These are phyloP conservation scores for Gossypium australe DNA, from an alignment of 345 rosid genomes.

Conservation along the genomic window DNA sequence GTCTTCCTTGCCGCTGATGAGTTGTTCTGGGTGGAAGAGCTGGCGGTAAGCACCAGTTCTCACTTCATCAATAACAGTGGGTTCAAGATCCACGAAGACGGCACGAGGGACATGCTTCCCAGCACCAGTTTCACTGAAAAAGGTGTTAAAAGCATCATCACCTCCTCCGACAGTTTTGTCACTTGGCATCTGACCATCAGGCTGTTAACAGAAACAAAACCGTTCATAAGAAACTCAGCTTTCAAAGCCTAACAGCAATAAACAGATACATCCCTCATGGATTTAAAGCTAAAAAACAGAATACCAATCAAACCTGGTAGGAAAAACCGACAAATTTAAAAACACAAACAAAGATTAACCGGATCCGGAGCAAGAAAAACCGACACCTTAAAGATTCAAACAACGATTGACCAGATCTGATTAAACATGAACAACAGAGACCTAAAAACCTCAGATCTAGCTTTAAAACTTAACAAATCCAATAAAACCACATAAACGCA, in stretches of 20 bases:
- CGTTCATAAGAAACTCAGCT: background rate
- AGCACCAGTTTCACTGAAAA: conserved; percentile 75
- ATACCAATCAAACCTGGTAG: background rate
- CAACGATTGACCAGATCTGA: background rate
- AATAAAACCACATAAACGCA: background rate
- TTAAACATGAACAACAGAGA: background rate
- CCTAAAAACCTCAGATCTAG: background rate
- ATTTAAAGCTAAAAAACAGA: background rate
- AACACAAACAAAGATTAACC: background rate
- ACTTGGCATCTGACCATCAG: conserved; percentile 79
- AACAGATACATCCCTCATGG: no score
- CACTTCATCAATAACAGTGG: conserved; percentile 66
- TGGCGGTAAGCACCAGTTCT: conserved; percentile 49
- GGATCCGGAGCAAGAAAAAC: background rate
- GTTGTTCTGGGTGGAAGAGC: conserved; percentile 50
- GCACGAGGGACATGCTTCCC: conserved; percentile 84
- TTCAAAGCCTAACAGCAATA: background rate
- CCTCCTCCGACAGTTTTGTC: conserved; percentile 76
- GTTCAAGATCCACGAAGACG: conserved; percentile 73
- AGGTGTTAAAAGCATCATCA: conserved; percentile 84
- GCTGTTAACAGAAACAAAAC: conserved; percentile 26
- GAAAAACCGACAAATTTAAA: background rate
- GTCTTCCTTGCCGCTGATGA: conserved; percentile 75
- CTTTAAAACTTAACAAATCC: background rate
- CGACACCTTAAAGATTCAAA: background rate